Conservation (phyloP, 2,329 filamentous ascomycete genomes). For the Ophiostoma tasmaniense region DNA sequence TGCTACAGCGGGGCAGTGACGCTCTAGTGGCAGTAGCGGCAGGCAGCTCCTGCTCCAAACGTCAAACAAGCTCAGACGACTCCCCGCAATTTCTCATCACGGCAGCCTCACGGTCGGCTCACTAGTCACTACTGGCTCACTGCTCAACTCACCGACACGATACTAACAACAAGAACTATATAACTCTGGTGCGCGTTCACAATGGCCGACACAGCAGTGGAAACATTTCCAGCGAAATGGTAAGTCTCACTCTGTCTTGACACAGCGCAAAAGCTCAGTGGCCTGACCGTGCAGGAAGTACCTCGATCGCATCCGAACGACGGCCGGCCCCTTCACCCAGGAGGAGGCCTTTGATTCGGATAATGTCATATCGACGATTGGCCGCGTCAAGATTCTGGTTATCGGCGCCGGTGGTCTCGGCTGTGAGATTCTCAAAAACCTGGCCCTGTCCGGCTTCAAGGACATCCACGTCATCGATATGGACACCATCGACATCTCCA, state of each 20-base stretch:
- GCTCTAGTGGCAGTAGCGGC: background rate
- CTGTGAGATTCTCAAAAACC: slow-evolving; percentile 93
- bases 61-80: background rate
- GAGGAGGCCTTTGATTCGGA: slow-evolving; percentile 48
- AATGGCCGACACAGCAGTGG: slow-evolving; percentile 14
- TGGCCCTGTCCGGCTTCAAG: slow-evolving; percentile 91
- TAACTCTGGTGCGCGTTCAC: background rate
- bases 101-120: background rate
- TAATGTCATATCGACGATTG: slow-evolving; percentile 46
- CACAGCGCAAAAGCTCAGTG: background rate
- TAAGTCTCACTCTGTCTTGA: background rate
- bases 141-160: background rate
- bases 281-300: slow-evolving; percentile 54
- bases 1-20: slow-evolving; percentile 12
- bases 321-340: slow-evolving; percentile 66
- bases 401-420: slow-evolving; percentile 84
- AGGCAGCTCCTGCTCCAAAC: slow-evolving; percentile 2
- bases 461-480: slow-evolving; percentile 99
- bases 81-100: slow-evolving; percentile 3
- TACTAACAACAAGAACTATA: background rate
- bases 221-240: slow-evolving; percentile 14
- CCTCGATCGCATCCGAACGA: slow-evolving; percentile 70
- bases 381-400: slow-evolving; percentile 67
- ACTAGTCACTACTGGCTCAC: background rate
- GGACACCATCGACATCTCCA: slow-evolving; percentile 98